Evolutionary conservation across 306 rosid species (phyloP), one percentile per base, ranked within the genome.

Genomic region (Corylus heterophylla): DNA sequence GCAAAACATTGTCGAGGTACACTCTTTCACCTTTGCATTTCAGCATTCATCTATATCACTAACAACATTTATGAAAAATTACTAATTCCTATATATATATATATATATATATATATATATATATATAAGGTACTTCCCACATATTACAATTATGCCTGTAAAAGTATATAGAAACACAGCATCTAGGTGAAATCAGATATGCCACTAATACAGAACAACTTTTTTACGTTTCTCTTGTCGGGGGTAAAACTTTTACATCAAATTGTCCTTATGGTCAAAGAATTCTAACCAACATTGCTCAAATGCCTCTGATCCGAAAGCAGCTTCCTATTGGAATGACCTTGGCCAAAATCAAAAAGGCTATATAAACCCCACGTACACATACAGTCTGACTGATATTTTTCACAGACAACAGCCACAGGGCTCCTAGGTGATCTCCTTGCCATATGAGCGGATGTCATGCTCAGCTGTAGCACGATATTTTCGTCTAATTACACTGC

Each of bases 331-430:
- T 58, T 68, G 7, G 90, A 82, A 74, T 54, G 87, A 44, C 78
- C 83, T 77, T 88, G 84, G 16, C 86, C 76, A 58, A 87, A 87
- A 59, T 81, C 85, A 3, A 92, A 88, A 74, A 92, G 84, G 79
- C 89, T 77, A 45, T 88, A 86, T 69, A 86, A 83, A 80, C 87
- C 80, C 88, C 83, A 88, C 29, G 86, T 74, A 52, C 83, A 90
- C 44, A 87, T 71, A 52, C 97, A 92, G 8, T 87, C 89, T 31
- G 88, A 79, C 17, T 89, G 83, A 54, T 75, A 75, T 63, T 71
- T 88, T 82, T 87, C 89, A 85, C 79, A 79, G 49, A 85, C 85
- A 69, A 74, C 42, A 42, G 86, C 84, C 76, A 76, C 44, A 35
- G 86, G 87, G 45, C 83, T 84, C 70, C 76, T 83, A 11, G 88